These are phyloP conservation scores for Russula virescens DNA, from an alignment of 768 basidiomycete species.

Conservation along the genomic window DNA sequence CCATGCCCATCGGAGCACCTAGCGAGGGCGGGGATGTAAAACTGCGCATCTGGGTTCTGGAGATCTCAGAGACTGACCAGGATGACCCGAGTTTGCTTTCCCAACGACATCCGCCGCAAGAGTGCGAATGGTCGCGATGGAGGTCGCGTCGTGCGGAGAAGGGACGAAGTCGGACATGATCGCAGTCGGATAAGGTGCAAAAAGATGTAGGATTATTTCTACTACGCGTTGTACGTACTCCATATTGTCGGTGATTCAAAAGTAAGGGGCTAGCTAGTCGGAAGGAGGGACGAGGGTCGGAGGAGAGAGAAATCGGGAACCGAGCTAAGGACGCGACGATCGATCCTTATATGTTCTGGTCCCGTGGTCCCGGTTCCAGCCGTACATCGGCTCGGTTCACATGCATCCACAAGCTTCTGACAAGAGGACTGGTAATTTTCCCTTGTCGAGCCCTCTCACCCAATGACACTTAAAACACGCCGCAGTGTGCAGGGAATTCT, in stretches of 20 bases:
- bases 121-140: conserved; percentile 68
- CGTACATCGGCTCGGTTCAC: conserved; percentile 5
- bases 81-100: conserved; percentile 93
- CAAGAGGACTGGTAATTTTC: conserved; percentile 39
- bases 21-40: not conserved
- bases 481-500: conserved; percentile 69
- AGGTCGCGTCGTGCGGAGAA: conserved; percentile 44
- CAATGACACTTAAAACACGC: not conserved
- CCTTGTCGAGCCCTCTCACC: not conserved
- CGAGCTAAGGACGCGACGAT: too few species aligned
- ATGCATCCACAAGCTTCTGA: conserved; percentile 68
- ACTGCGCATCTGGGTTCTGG: not conserved
- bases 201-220: not conserved
- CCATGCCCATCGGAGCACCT: conserved; percentile 96
- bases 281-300: not conserved
- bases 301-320: too few species aligned
- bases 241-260: conserved; percentile 7
- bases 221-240: too few species aligned
- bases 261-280: conserved; percentile 5
- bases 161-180: conserved; percentile 39
- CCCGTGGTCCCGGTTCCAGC: too few species aligned
- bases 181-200: not conserved
- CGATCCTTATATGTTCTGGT: too few species aligned
- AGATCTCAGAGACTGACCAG: conserved; percentile 44
- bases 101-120: conserved; percentile 72